phyloP scores from a whole-genome alignment of 768 basidiomycete species.

The Boletales sp. region DNA sequence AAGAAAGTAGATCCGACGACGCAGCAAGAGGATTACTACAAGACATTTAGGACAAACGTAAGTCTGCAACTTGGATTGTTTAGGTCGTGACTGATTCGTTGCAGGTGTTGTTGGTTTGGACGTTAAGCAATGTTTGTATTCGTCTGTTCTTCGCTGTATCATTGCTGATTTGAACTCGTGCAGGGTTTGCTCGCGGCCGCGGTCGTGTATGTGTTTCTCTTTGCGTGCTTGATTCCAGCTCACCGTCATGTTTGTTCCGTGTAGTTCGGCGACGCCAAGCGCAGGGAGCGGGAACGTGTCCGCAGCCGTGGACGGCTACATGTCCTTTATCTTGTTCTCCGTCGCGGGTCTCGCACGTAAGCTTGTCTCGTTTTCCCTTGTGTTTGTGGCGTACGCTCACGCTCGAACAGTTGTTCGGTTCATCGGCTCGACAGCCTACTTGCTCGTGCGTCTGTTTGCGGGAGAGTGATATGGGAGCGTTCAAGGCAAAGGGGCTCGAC shows the following conservation, averaged over 20 bases:
- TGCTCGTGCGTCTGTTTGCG: constrained; percentile 83
- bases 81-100: constrained; percentile 11
- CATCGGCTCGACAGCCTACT: constrained; percentile 74
- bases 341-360: constrained; percentile 84
- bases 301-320: constrained; percentile 73
- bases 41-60: constrained; percentile 84
- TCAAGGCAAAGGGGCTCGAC: too few relatives aligned
- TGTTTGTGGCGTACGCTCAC: neutral
- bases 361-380: constrained; percentile 31
- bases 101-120: constrained; percentile 76
- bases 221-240: neutral
- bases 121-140: constrained; percentile 70
- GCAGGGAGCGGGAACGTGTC: constrained; percentile 50
- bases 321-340: constrained; percentile 85
- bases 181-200: constrained; percentile 70
- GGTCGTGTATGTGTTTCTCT: constrained; percentile 56
- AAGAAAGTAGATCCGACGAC: constrained; percentile 58
- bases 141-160: neutral
- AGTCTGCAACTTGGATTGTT: constrained; percentile 13
- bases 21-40: constrained; percentile 82
- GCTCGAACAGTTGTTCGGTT: constrained; percentile 69
- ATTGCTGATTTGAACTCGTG: constrained; percentile 9
- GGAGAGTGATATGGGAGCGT: too few relatives aligned
- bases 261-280: constrained; percentile 37
- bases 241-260: neutral